These are phyloP conservation scores for Colletotrichum sp. DNA, from an alignment of 2,329 filamentous ascomycete species.

Conservation along the genomic window DNA sequence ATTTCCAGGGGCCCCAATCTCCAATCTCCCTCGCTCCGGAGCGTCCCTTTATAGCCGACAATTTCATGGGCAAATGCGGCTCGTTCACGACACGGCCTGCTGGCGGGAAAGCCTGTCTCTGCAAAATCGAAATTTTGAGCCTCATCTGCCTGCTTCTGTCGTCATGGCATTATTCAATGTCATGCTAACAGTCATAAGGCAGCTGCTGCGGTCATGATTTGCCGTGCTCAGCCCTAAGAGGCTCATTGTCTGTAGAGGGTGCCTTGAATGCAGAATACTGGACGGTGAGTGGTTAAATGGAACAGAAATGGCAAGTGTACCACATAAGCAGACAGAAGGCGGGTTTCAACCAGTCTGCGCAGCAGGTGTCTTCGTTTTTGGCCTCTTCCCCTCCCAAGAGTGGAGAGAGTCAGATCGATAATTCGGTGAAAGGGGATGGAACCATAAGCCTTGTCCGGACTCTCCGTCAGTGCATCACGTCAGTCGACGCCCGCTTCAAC, in stretches of 20 bases:
- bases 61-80: not conserved
- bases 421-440: not conserved
- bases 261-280: not conserved
- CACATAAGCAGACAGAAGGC: not conserved
- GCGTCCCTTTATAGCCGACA: not conserved
- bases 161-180: not conserved
- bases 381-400: not conserved
- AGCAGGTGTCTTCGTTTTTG: not conserved
- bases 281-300: not conserved
- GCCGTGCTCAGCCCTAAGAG: constrained; percentile 5
- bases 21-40: not conserved
- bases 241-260: not conserved
- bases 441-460: not conserved
- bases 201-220: constrained; percentile 15
- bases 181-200: not conserved
- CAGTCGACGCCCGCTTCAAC: not conserved
- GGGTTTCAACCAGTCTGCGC: not conserved
- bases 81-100: not conserved
- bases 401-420: not conserved
- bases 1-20: not conserved
- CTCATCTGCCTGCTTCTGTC: not conserved
- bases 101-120: not conserved
- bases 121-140: not conserved
- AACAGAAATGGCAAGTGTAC: not conserved
- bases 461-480: constrained; percentile 5